These are phyloP conservation scores for Sindora glabra DNA, from an alignment of 306 rosid genomes.

Conservation along the genomic window DNA sequence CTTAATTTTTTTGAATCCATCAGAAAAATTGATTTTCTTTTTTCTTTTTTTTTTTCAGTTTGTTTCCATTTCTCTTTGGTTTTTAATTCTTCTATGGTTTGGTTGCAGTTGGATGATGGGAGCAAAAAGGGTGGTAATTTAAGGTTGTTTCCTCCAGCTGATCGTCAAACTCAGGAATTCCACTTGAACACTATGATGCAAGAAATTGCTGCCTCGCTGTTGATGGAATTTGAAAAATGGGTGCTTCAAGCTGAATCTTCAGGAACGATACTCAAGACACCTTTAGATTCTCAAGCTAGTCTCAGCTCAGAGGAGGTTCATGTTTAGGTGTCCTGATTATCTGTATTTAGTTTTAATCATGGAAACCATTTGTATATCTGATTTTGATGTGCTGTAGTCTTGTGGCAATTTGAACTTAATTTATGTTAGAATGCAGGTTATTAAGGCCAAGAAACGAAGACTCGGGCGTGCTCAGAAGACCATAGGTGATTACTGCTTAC, in stretches of 20 bases:
- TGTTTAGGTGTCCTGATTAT: conserved; percentile 89
- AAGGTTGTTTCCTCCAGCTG: conserved; percentile 94
- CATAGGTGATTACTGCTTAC: conserved; percentile 87
- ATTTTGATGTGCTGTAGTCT: not conserved
- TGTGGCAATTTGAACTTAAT: conserved; percentile 3
- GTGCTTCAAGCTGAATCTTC: conserved; percentile 94
- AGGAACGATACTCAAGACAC: conserved; percentile 94
- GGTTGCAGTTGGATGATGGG: conserved; percentile 80
- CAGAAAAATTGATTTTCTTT: not conserved
- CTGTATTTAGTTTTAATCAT: not conserved
- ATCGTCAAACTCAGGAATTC: conserved; percentile 69
- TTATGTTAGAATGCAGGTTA: conserved; percentile 50
- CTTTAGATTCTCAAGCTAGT: conserved; percentile 98
- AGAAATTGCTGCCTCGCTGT: conserved; percentile 81
- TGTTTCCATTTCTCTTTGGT: too few species aligned
- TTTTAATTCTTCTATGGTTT: not conserved
- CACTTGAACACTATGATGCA: conserved; percentile 96
- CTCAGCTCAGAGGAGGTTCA: conserved; percentile 99
- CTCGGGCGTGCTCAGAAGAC: conserved; percentile 98
- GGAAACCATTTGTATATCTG: not conserved
- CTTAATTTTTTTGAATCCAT: too few species aligned
- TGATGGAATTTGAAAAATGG: conserved; percentile 98
- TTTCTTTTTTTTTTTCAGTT: not conserved
- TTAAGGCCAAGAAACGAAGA: conserved; percentile 93
- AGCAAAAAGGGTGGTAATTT: conserved; percentile 63